These are phyloP conservation scores for Lactarius vividus DNA, from an alignment of 768 basidiomycete species.

Conservation along the genomic window DNA sequence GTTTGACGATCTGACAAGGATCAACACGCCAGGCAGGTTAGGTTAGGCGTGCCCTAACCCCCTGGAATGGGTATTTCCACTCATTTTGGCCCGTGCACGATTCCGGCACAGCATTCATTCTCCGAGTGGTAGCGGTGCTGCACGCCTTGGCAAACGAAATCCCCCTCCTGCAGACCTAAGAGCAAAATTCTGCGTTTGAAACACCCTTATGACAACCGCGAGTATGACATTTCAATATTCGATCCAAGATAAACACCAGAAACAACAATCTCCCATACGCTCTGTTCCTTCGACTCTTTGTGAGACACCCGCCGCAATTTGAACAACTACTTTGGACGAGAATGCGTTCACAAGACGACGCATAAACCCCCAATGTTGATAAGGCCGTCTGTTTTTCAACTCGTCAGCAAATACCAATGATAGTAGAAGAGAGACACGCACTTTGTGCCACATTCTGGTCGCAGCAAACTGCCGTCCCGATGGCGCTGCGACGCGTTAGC, in stretches of 20 bases:
- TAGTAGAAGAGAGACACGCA: background rate
- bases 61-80: no score
- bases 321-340: background rate
- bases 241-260: background rate
- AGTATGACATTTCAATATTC: no score
- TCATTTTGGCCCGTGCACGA: background rate
- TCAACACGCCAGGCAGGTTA: no score
- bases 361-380: background rate
- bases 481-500: background rate
- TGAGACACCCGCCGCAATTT: background rate
- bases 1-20: no score
- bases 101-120: background rate
- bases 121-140: background rate
- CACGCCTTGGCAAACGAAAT: background rate
- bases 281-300: background rate
- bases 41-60: no score
- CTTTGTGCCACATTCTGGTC: accelerated
- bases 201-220: no score
- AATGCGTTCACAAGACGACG: background rate
- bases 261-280: background rate
- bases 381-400: background rate
- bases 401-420: background rate
- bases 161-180: no score
- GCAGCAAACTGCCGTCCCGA: no score
- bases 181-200: no score